These are phyloP conservation scores for Ecytonucleospora hepatopenaei DNA, from an alignment of 371 early-diverging fungal species.

Conservation along the genomic window DNA sequence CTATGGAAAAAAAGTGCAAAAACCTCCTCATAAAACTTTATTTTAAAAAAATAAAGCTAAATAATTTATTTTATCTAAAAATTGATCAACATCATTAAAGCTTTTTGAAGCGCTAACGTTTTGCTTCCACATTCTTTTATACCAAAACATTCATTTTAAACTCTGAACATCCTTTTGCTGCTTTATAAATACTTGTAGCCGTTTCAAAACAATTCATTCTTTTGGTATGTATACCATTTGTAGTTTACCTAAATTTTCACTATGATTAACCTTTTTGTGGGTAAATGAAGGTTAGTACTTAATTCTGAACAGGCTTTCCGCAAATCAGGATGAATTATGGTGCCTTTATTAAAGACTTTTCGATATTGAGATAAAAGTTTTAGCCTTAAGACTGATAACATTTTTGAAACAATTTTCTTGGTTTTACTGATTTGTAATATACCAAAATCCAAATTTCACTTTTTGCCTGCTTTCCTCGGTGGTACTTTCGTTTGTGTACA, in stretches of 20 bases:
- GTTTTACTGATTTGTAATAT: background rate
- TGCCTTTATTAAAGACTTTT: conserved; percentile 1
- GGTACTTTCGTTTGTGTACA: conserved; percentile 1
- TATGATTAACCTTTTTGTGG: conserved; percentile 22
- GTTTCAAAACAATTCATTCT: conserved; percentile 14
- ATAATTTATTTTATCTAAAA: too few relatives aligned
- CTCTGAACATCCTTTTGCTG: background rate
- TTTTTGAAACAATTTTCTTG: background rate
- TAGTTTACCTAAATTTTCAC: conserved; percentile 15
- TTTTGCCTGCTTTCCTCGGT: background rate
- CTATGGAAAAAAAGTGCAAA: too few relatives aligned
- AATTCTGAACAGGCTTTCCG: conserved; percentile 6
- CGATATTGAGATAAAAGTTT: conserved; percentile 8
- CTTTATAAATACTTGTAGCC: conserved; percentile 10
- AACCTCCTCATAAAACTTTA: too few relatives aligned
- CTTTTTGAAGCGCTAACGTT: too few relatives aligned
- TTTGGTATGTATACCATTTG: conserved; percentile 7
- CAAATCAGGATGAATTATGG: conserved; percentile 11
- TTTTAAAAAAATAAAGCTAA: too few relatives aligned
- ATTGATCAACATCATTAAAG: too few relatives aligned
- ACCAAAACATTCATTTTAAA: background rate
- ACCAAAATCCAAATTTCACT: conserved; percentile 11
- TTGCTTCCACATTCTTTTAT: too few relatives aligned
- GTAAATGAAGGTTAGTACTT: background rate
- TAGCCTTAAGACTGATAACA: background rate